These are phyloP conservation scores for Venturiaceae sp. DNA, from an alignment of 2,329 filamentous ascomycete genomes.

Conservation along the genomic window DNA sequence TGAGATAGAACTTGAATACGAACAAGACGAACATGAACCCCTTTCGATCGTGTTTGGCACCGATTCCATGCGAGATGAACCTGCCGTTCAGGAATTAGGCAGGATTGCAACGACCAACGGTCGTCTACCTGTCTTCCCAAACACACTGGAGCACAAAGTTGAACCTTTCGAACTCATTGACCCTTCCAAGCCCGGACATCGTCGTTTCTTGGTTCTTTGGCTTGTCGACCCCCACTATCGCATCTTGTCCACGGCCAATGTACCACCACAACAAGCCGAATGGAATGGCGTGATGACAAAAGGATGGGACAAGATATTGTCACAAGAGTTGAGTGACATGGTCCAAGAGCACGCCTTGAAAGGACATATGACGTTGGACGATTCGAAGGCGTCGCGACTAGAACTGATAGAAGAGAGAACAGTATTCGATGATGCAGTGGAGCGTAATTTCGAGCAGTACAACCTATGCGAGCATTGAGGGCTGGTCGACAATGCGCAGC, in stretches of 20 bases:
- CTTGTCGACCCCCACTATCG: constrained; percentile 46
- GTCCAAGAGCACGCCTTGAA: neutral
- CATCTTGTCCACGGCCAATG: constrained; percentile 41
- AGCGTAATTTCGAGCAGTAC: neutral
- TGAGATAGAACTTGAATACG: constrained; percentile 1
- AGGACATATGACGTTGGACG: neutral
- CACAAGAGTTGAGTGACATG: neutral
- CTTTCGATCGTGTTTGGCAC: constrained; percentile 3
- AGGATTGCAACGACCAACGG: neutral
- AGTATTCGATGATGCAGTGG: neutral
- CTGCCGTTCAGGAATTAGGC: neutral
- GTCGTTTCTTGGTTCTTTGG: constrained; percentile 48
- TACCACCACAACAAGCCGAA: constrained; percentile 39
- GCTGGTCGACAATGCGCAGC: no score
- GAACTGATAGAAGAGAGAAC: neutral
- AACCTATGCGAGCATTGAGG: neutral
- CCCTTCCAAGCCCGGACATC: constrained; percentile 40
- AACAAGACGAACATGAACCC: constrained; percentile 8
- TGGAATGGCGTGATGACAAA: constrained; percentile 19
- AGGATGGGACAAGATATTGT: neutral
- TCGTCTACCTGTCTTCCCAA: neutral
- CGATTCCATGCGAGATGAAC: neutral
- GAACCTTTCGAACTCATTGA: constrained; percentile 41
- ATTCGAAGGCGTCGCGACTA: neutral
- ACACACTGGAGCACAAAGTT: constrained; percentile 38